These are phyloP conservation scores for Cutaneotrichosporon sp. DNA, from an alignment of 1,284 basidiomycete genomes.

Conservation along the genomic window DNA sequence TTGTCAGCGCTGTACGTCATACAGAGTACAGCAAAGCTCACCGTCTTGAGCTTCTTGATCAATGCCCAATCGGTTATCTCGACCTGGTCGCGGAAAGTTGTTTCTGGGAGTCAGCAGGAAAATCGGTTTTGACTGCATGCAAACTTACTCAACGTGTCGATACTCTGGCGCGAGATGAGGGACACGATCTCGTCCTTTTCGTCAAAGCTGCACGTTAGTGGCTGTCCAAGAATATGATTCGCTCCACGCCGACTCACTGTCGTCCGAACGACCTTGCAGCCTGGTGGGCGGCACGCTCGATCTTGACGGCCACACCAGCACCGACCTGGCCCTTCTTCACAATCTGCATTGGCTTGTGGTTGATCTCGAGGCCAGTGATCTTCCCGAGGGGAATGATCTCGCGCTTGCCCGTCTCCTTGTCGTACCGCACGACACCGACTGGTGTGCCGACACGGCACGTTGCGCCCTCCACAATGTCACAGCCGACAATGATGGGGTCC, in stretches of 20 bases:
- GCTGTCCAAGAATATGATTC: not conserved
- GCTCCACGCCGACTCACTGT: conserved; percentile 34
- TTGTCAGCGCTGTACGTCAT: too few species aligned
- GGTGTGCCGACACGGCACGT: conserved; percentile 91
- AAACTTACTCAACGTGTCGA: conserved; percentile 62
- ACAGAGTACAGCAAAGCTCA: too few species aligned
- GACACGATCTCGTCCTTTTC: conserved; percentile 93
- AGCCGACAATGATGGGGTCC: conserved; percentile 95
- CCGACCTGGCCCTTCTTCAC: conserved; percentile 91
- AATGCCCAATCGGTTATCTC: conserved; percentile 89
- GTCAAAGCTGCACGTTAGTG: conserved; percentile 59
- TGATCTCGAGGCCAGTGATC: conserved; percentile 92
- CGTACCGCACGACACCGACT: conserved; percentile 85
- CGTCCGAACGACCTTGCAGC: conserved; percentile 85
- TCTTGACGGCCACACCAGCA: conserved; percentile 93
- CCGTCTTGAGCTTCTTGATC: conserved; percentile 85
- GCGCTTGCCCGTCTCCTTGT: conserved; percentile 74
- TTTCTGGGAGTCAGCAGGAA: conserved; percentile 49
- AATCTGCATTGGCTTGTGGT: conserved; percentile 74
- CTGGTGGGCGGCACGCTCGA: conserved; percentile 95
- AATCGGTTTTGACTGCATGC: not conserved
- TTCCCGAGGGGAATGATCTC: conserved; percentile 89
- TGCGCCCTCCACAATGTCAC: conserved; percentile 87
- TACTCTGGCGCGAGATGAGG: conserved; percentile 83
- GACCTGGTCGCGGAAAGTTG: conserved; percentile 84